Evolutionary conservation across 1,284 basidiomycete species (phyloP), one percentile per base, ranked within the genome.

Genomic region (Agroathelia rolfsii): DNA sequence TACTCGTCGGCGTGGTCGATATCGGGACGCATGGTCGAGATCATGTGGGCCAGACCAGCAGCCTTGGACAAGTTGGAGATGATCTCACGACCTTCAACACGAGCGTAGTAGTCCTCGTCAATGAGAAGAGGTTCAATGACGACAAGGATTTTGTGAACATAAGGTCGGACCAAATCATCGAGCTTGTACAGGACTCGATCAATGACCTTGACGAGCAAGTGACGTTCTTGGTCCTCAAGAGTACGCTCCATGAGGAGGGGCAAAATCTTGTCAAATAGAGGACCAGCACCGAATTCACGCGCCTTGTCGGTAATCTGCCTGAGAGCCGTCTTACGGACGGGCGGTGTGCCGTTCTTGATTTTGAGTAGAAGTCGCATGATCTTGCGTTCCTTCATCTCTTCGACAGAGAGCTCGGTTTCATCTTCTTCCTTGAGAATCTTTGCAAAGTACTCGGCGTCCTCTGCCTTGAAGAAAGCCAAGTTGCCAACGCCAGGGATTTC

Each of bases 1-100:
- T 98, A 98, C 59, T 99, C 95, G 57, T 99, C 95, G 25, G 94
- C 92, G 50, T 98, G 94, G 58, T 99, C 94, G 46, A 99, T 98
- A 69, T 99, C 94, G 3, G 95, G 95, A 48, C 94, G 84, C 94
- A 99, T 98, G 13, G 94, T 98, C 22, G 94, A 98, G 50, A 99
- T 98, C 95, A 99, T 98, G 59, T 98, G 95, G 3, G 94, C 95
- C 14, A 98, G 79, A 59, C 95, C 94, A 20, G 95, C 94, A 3
- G 95, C 95, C 58, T 98, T 99, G 29, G 95, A 95, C 30, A 98
- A 65, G 59, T 99, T 98, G 50, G 89, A 94, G 50, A 99, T 99
- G 54, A 98, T 98, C 64, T 98, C 95, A 33, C 95, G 87, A 43
- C 95, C 95, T 66, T 99, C 95, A 35, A 99, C 90, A 55, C 94